These are phyloP conservation scores for Fusarium pseudograminearum DNA, from an alignment of 2,329 filamentous ascomycete genomes.

Conservation along the genomic window DNA sequence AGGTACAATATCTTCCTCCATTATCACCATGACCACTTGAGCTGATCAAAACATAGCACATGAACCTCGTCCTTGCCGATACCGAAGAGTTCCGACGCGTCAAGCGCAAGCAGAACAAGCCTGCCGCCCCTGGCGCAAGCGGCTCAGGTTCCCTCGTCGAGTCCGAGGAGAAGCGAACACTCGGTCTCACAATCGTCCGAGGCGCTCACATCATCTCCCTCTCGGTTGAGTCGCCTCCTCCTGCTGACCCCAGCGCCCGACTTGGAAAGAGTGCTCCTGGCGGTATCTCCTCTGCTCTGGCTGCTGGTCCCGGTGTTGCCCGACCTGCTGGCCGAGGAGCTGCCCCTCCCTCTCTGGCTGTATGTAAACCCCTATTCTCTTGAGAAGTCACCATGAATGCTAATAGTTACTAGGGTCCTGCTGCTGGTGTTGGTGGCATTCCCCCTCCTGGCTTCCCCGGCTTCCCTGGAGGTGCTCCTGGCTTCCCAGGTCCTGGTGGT, in stretches of 20 bases:
- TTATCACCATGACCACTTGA: background rate
- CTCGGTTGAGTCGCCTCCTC: conserved; percentile 94
- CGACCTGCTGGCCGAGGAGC: conserved; percentile 89
- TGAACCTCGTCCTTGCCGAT: conserved; percentile 98
- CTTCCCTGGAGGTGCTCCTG: conserved; percentile 65
- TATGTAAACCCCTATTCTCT: conserved; percentile 51
- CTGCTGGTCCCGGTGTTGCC: conserved; percentile 88
- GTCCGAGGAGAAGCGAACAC: conserved; percentile 96
- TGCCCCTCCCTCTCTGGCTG: conserved; percentile 80
- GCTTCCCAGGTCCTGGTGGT: conserved; percentile 58
- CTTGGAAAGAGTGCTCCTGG: conserved; percentile 81
- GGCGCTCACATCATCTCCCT: conserved; percentile 95
- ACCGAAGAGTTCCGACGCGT: conserved; percentile 97
- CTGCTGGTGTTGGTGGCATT: conserved; percentile 81
- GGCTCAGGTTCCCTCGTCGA: conserved; percentile 77
- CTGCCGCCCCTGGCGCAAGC: conserved; percentile 71
- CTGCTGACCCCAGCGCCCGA: conserved; percentile 90
- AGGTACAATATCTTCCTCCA: conserved; percentile 66
- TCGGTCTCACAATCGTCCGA: conserved; percentile 93
- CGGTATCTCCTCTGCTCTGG: conserved; percentile 76
- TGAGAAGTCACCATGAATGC: conserved; percentile 3
- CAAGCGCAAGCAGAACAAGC: conserved; percentile 85
- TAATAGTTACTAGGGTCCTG: conserved; percentile 71
- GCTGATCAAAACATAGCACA: conserved; percentile 73
- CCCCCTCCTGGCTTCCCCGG: conserved; percentile 72